Conservation (phyloP, 306 rosid genomes). For the Canavalia ensiformis region DNA sequence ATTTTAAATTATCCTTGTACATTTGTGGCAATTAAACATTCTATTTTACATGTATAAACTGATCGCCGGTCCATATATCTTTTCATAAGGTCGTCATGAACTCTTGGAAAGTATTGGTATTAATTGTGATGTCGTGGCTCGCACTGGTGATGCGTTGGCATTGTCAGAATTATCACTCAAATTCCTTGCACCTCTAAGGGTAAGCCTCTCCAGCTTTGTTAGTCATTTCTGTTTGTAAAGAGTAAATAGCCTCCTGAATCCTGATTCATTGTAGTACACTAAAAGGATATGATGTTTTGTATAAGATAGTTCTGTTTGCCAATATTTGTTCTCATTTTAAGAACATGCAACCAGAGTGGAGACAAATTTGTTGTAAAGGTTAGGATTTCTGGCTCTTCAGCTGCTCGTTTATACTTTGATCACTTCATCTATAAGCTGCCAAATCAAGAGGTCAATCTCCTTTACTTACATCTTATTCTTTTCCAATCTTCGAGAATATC, state of each 20-base stretch:
- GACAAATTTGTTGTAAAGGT: constrained; percentile 78
- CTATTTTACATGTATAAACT: constrained; percentile 15
- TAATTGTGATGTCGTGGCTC: constrained; percentile 72
- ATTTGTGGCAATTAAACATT: constrained; percentile 1
- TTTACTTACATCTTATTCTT: background rate
- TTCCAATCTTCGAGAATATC: constrained; percentile 6
- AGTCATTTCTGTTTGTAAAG: constrained; percentile 27
- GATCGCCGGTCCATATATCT: constrained; percentile 43
- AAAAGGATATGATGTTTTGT: constrained; percentile 24
- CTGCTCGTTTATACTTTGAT: constrained; percentile 78
- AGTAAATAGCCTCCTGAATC: background rate
- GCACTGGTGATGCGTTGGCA: constrained; percentile 77
- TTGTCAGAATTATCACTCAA: constrained; percentile 76
- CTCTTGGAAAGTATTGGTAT: constrained; percentile 70
- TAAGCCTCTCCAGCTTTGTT: constrained; percentile 49
- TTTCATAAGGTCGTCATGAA: constrained; percentile 79
- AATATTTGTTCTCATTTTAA: constrained; percentile 42
- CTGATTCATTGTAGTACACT: background rate
- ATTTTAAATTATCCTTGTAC: background rate
- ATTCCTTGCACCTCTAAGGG: constrained; percentile 88
- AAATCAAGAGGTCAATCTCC: constrained; percentile 71
- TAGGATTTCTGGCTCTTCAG: constrained; percentile 70
- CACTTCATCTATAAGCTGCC: constrained; percentile 84
- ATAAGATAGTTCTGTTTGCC: constrained; percentile 34
- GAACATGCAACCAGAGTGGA: constrained; percentile 67